Evolutionary conservation across 768 basidiomycete genomes (phyloP), one percentile per base, ranked within the genome.

Genomic region (Tricholomella constricta): DNA sequence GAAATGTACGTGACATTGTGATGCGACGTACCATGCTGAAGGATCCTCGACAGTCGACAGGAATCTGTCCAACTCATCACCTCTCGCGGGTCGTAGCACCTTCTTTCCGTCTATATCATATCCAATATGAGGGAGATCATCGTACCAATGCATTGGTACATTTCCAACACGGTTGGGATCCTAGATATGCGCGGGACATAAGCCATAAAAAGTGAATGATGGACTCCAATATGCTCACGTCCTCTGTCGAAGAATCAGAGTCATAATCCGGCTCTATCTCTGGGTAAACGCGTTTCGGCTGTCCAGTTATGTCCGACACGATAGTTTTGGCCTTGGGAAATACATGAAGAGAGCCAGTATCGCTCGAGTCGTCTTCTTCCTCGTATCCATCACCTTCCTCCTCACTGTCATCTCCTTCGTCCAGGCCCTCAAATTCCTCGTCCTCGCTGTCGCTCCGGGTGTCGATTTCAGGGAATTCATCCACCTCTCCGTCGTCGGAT

Each of bases 91-190:
- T 48, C 94, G 88, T 57, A 98, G 80, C 43, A 99, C 86, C 67
- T 88, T 88, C 74, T 93, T 96, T 48, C 97, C 97, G 67, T 94
- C 84, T 62, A 98, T 86, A 69, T 94, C 84, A 72, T 99, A 99
- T 41, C 97, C 97, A 65, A 99, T 82, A 71, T 99, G 97, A n/a
- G 97, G 97, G 60, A 99, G 77, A 76, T 98, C 95, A 68, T 98
- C 97, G 69, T 99, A 99, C 94, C 96, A 99, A 65, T 99, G 94
- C 81, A 89, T 88, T 41, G 97, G 97, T 56, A 99, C 77, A 71
- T 96, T 82, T 48, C 97, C 97, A 60, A 97, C 85, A 54, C 95
- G 91, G 67, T 97, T 98, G n/a, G 90, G 91, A 48, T 85, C 82
- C 94, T 98, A 60, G 49, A 51, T 31, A 48, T 40, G n/a, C 22